These are phyloP conservation scores for Adansonia digitata DNA, from an alignment of 345 rosid genomes.

Conservation along the genomic window DNA sequence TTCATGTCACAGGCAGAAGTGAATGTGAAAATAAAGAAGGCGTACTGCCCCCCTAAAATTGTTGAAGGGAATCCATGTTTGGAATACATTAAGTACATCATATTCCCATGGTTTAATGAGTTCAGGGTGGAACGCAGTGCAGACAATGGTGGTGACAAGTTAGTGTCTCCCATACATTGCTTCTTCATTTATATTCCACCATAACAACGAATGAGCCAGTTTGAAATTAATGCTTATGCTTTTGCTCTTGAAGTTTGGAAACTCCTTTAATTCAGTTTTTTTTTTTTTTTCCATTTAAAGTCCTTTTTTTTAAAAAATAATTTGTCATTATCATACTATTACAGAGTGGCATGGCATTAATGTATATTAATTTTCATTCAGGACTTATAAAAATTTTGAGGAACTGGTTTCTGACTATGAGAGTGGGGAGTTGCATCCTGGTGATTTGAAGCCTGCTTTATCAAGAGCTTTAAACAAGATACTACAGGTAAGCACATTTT, in stretches of 20 bases:
- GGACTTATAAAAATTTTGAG: slow-evolving; percentile 56
- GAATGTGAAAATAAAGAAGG: slow-evolving; percentile 77
- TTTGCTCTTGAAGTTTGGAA: not conserved
- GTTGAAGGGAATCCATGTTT: slow-evolving; percentile 76
- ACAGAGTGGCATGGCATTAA: not conserved
- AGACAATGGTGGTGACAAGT: slow-evolving; percentile 75
- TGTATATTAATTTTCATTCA: slow-evolving; percentile 14
- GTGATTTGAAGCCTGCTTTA: slow-evolving; percentile 65
- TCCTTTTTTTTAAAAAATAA: not conserved
- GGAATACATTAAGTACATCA: slow-evolving; percentile 64
- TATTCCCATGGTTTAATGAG: slow-evolving; percentile 73
- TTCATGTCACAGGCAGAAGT: slow-evolving; percentile 57
- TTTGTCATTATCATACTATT: not conserved
- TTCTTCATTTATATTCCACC: not conserved
- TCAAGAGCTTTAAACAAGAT: slow-evolving; percentile 60
- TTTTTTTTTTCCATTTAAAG: not conserved
- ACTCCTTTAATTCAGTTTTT: not conserved
- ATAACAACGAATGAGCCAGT: not conserved
- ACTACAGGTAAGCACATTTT: slow-evolving; percentile 48
- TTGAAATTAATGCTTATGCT: not conserved
- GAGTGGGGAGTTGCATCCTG: slow-evolving; percentile 67
- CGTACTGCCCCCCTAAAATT: slow-evolving; percentile 72
- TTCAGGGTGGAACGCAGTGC: slow-evolving; percentile 62
- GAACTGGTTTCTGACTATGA: slow-evolving; percentile 66
- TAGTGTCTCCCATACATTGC: slow-evolving; percentile 26